Evolutionary conservation across 257 asterid species (phyloP).

Genomic region (Orobanche coerulescens): DNA sequence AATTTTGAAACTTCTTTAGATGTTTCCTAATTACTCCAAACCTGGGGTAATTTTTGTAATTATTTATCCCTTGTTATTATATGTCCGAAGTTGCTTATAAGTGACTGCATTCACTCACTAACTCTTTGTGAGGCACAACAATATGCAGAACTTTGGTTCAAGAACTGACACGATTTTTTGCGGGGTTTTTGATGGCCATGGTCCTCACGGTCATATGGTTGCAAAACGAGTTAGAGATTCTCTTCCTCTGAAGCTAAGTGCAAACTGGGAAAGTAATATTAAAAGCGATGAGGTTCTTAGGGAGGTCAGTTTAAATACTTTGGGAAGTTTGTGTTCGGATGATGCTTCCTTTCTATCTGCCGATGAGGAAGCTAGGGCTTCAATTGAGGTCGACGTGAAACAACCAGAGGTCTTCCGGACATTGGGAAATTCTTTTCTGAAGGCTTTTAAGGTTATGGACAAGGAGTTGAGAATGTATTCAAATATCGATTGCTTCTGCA

Average conservation of each 20-base stretch:
- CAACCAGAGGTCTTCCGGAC: conserved; percentile 41
- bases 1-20: too few relatives aligned
- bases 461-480: conserved; percentile 55
- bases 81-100: conserved; percentile 10
- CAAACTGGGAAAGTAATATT: conserved; percentile 53
- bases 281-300: conserved; percentile 45
- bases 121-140: conserved; percentile 17
- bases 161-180: conserved; percentile 77
- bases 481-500: conserved; percentile 70
- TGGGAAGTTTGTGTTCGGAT: conserved; percentile 33
- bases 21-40: too few relatives aligned
- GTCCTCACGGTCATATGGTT: conserved; percentile 85
- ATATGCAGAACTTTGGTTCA: conserved; percentile 75
- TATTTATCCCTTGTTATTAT: neutral
- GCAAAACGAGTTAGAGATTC: conserved; percentile 79
- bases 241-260: conserved; percentile 68
- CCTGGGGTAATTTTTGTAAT: neutral
- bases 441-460: conserved; percentile 79
- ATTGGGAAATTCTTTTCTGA: conserved; percentile 56
- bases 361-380: conserved; percentile 41
- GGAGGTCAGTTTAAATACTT: conserved; percentile 36
- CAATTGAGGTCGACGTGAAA: conserved; percentile 40
- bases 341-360: conserved; percentile 34
- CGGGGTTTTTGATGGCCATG: conserved; percentile 90
- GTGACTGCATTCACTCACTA: conserved; percentile 16